phyloP scores from a whole-genome alignment of 108 stramenopile genomes.

The Stephanodiscus triporus region DNA sequence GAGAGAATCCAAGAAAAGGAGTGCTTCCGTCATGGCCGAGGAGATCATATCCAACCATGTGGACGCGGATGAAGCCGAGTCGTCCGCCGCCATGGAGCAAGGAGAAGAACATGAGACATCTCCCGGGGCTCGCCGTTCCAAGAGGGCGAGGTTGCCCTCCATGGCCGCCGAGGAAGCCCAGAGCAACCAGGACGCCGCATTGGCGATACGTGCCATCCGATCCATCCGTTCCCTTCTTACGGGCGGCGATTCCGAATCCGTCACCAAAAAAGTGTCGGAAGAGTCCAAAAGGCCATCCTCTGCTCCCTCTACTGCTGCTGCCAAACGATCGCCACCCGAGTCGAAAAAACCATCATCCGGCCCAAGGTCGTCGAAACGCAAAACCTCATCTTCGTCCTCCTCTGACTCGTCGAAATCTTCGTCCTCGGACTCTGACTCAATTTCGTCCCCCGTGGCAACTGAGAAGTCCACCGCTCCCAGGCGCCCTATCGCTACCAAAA shows the following conservation, averaged over 20 bases:
- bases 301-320: too few species aligned
- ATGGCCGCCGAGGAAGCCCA: not conserved
- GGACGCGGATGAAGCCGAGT: not conserved
- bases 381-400: too few species aligned
- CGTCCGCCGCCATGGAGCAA: not conserved
- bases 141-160: slow-evolving; percentile 3
- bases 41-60: slow-evolving; percentile 3
- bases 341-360: not conserved
- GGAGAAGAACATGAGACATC: not conserved
- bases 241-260: too few species aligned
- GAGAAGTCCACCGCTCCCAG: not conserved
- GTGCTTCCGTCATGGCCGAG: not conserved
- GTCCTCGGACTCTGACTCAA: not conserved
- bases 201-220: not conserved
- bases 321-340: not conserved
- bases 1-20: not conserved
- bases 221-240: not conserved
- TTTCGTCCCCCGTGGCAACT: not conserved
- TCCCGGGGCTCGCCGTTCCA: not conserved
- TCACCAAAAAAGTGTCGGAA: not conserved
- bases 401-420: not conserved
- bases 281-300: too few species aligned
- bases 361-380: too few species aligned
- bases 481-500: slow-evolving; percentile 2
- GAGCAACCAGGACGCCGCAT: not conserved